Percentiles rank a stretch among this genome's conserved stretches.
These are phyloP conservation scores for Phytophthora lateralis DNA, from an alignment of 352 stramenopile genomes.

Conservation along the genomic window DNA sequence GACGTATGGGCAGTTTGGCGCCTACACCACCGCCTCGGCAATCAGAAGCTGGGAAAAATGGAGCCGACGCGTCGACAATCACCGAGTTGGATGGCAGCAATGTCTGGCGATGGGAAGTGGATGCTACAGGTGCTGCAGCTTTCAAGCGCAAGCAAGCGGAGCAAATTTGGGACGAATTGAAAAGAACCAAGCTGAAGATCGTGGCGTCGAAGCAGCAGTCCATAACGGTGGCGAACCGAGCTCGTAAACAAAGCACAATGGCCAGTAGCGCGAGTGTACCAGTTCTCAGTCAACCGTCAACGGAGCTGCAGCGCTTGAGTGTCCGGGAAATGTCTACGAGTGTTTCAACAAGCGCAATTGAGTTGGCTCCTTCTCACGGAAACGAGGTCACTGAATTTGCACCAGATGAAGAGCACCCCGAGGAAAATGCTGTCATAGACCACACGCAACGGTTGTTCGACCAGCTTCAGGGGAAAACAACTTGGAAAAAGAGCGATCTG, in stretches of 20 bases:
- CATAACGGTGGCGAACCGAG: slow-evolving; percentile 20
- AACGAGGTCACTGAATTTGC: not conserved
- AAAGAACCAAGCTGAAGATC: slow-evolving; percentile 48
- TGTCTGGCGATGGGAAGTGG: slow-evolving; percentile 58
- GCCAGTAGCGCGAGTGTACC: slow-evolving; percentile 33
- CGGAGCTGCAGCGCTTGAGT: slow-evolving; percentile 3
- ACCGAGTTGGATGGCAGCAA: not conserved
- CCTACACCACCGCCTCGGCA: slow-evolving; percentile 13
- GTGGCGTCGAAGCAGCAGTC: slow-evolving; percentile 31
- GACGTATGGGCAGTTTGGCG: slow-evolving; percentile 43
- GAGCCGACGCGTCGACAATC: not conserved
- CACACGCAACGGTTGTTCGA: slow-evolving; percentile 61
- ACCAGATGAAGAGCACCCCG: slow-evolving; percentile 12
- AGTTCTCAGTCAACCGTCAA: slow-evolving; percentile 17
- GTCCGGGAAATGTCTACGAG: slow-evolving; percentile 15
- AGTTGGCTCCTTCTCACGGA: slow-evolving; percentile 1
- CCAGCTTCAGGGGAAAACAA: slow-evolving; percentile 67
- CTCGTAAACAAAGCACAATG: slow-evolving; percentile 29
- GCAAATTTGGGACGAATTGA: slow-evolving; percentile 65
- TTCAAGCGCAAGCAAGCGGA: slow-evolving; percentile 58
- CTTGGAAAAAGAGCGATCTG: slow-evolving; percentile 80
- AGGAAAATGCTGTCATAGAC: slow-evolving; percentile 10
- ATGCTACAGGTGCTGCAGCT: slow-evolving; percentile 38
- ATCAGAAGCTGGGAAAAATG: not conserved
- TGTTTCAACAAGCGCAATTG: slow-evolving; percentile 22